Evolutionary conservation across 202 grass and related monocot genomes (phyloP).

Genomic region (Schoenoplectus triqueter): DNA sequence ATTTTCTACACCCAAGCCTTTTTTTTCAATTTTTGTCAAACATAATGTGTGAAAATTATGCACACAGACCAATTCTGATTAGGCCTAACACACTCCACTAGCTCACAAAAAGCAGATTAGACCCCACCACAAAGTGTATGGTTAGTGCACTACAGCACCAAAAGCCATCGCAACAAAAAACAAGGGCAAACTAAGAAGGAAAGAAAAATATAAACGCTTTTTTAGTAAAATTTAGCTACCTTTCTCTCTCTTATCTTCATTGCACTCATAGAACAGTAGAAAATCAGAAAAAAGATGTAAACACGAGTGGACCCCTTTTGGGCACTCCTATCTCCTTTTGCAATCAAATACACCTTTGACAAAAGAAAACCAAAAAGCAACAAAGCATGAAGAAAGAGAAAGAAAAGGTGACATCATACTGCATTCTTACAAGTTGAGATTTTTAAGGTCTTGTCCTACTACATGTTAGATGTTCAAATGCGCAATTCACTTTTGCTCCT

Average conservation of each 20-base stretch:
- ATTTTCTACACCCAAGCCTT: constrained; percentile 47
- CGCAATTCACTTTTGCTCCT: constrained; percentile 36
- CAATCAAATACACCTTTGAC: constrained; percentile 67
- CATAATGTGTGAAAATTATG: constrained; percentile 57
- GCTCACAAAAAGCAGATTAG: constrained; percentile 50
- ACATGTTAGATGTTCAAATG: constrained; percentile 46
- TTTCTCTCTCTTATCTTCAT: constrained; percentile 45
- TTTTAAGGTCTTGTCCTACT: constrained; percentile 69
- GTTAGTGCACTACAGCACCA: constrained; percentile 78
- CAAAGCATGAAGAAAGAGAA: constrained; percentile 38
- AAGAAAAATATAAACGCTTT: constrained; percentile 28
- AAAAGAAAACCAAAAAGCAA: constrained; percentile 38
- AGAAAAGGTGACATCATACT: constrained; percentile 74
- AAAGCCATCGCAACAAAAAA: constrained; percentile 46
- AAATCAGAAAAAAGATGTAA: constrained; percentile 53
- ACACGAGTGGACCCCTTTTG: constrained; percentile 73
- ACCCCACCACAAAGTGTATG: constrained; percentile 82
- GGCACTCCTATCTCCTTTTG: constrained; percentile 52
- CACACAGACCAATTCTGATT: constrained; percentile 76
- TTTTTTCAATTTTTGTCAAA: constrained; percentile 66
- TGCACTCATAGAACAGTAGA: constrained; percentile 65
- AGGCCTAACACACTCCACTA: constrained; percentile 74
- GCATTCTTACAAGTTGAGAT: constrained; percentile 62
- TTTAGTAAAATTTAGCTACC: constrained; percentile 30
- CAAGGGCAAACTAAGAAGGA: constrained; percentile 43